These are phyloP conservation scores for Lactifluus subvellereus DNA, from an alignment of 768 basidiomycete species.

Conservation along the genomic window DNA sequence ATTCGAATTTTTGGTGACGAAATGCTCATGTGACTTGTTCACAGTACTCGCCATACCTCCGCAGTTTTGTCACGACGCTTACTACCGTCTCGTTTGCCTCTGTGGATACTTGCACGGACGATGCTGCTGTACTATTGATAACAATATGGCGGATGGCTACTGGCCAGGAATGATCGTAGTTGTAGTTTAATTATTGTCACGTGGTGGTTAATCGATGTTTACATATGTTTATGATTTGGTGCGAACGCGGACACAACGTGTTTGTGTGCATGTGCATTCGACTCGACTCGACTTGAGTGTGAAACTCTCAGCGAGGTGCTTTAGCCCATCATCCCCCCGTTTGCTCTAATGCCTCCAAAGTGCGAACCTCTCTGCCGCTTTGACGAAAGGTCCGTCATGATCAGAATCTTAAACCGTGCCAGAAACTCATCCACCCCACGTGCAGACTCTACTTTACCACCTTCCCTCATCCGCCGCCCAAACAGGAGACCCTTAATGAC, in stretches of 20 bases:
- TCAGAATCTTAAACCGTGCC: background rate
- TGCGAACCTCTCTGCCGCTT: constrained; percentile 80
- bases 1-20: background rate
- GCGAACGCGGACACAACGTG: constrained; percentile 10
- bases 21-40: background rate
- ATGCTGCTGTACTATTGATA: constrained; percentile 52
- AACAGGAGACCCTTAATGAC: constrained; percentile 58
- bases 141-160: constrained; percentile 68
- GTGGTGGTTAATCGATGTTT: constrained; percentile 13
- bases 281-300: background rate
- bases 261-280: background rate
- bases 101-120: constrained; percentile 52
- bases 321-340: background rate
- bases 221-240: constrained; percentile 4
- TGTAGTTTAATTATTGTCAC: background rate
- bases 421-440: constrained; percentile 2
- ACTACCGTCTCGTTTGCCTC: constrained; percentile 61
- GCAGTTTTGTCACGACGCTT: constrained; percentile 67
- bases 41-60: constrained; percentile 76
- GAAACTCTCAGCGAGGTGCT: background rate
- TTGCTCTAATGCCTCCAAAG: constrained; percentile 35
- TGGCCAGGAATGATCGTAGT: constrained; percentile 41
- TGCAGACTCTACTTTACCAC: constrained; percentile 77
- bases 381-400: constrained; percentile 55
- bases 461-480: constrained; percentile 72